Evolutionary conservation across 2,329 filamentous ascomycete species (phyloP), one percentile per base, ranked within the genome.

Genomic region (Pestalotiopsis sp.): DNA sequence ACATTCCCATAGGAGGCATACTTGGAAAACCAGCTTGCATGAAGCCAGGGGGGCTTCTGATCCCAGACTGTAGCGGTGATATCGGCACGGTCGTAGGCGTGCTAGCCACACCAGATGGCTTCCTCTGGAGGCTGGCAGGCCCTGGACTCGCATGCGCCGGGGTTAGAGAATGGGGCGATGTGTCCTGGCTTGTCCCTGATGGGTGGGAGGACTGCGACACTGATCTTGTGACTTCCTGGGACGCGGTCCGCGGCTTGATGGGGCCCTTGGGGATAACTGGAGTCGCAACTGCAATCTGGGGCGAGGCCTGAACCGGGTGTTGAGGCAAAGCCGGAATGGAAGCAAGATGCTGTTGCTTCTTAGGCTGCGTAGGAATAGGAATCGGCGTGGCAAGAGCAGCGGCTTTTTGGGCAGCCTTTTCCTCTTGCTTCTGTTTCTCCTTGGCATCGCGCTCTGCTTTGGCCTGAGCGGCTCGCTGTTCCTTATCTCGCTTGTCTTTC

Each of bases 241-340:
- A 96, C 61, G 89, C 82, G 70, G 95, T 93, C 67, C 93, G 90
- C 49, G 90, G 87, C 71, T 92, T 92, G 72, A 90, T 91, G 9
- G 94, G 93, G 13, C 93, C 95, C 78, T 97, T 97, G 13, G 94
- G 91, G 61, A 97, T 82, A 31, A 90, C 91, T 7, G 96, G 95
- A 41, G 93, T 96, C 11, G 93, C 92, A 70, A 93, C 86, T 36
- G 91, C 84, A 64, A 95, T 88, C 77, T 94, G 93, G 7, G 95
- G 95, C 17, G 95, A 98, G 62, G 90, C 89, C 69, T 83, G 86
- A 39, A 87, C 83, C 66, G 87, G 85, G 72, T 91, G 91, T 66
- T 90, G 86, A 72, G 90, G 90, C 72, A 88, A 77, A 59, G 82
- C 84, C 3, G 88, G 85, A 52, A 88, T 79, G 6, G 82, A 77